Evolutionary conservation across 768 basidiomycete genomes (phyloP), one percentile per base, ranked within the genome.

Genomic region (Candolleomyces efflorescens): DNA sequence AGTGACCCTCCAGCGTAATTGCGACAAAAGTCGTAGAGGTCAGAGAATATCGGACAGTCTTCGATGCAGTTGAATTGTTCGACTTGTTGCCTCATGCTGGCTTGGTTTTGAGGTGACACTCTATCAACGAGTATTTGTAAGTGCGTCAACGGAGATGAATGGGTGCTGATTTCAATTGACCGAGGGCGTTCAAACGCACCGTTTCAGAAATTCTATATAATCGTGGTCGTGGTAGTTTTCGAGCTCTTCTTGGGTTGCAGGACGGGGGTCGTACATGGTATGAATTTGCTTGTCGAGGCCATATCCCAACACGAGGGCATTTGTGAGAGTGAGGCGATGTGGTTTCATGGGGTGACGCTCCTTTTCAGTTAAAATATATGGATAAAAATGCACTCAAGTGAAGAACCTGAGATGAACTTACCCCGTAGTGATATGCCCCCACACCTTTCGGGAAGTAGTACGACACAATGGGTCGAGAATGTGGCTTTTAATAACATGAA

Each of bases 331-430:
- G n/a, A 99, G 74, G 23, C 96, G 82, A 65, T 97, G 94, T 3
- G 96, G 96, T 71, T 98, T 97, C 96, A 99, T 99, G 2, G 96
- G 96, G 74, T 99, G 96, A 49, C 89, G 84, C 82, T 97, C 94
- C 96, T 98, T 64, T 44, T 53, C 23, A 55, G 37, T 45, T 45
- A 26, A 23, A 7, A 44, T 20, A 37, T 55, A 41, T n/a, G n/a
- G n/a, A n/a, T n/a, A n/a, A n/a, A n/a, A n/a, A n/a, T n/a, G 36
- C 55, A 44, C 27, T 11, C n/a, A 12, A 2, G 6, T 13, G 24
- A 15, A 26, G 22, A 44, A 13, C 11, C 13, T n/a, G 23, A 32
- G 27, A 46, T 38, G 7, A 39, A 74, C 85, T 55, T 74, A 96
- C 96, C 60, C 96, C 96, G 76, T 98, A 99, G 69, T 99, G 97